phyloP scores from a whole-genome alignment of 768 basidiomycete species.

The Lactarius hatsudake region DNA sequence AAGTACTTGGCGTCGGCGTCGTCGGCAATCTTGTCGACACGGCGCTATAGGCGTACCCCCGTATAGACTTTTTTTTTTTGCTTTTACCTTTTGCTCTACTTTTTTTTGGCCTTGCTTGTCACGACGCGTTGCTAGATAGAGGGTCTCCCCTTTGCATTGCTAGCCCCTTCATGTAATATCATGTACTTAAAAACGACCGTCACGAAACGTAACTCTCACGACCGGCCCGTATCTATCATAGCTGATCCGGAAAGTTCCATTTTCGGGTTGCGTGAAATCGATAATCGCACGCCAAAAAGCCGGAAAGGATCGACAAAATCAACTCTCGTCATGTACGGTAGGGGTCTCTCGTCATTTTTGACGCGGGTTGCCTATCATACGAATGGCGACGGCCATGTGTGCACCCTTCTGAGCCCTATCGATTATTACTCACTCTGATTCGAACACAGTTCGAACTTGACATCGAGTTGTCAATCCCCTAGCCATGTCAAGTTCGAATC shows the following conservation, averaged over 20 bases:
- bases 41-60: background rate
- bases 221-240: background rate
- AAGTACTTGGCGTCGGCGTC: constrained; percentile 47
- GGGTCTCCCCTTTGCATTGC: background rate
- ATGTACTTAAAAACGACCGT: constrained; percentile 11
- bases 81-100: background rate
- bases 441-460: too few species aligned
- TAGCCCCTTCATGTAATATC: background rate
- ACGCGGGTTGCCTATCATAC: too few species aligned
- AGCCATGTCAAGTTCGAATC: too few species aligned
- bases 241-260: background rate
- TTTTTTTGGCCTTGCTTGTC: background rate
- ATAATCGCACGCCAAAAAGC: background rate
- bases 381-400: too few species aligned
- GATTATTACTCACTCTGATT: too few species aligned
- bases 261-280: background rate
- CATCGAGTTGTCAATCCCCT: too few species aligned
- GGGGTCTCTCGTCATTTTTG: too few species aligned
- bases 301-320: too few species aligned
- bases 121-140: background rate
- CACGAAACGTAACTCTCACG: constrained; percentile 13
- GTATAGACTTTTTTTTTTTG: background rate
- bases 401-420: too few species aligned
- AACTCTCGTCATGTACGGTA: too few species aligned
- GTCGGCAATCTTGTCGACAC: constrained; percentile 23